Base-by-base conservation (phyloP, 2,329 filamentous ascomycete species). In the Neonectria neomacrospora region DNA sequence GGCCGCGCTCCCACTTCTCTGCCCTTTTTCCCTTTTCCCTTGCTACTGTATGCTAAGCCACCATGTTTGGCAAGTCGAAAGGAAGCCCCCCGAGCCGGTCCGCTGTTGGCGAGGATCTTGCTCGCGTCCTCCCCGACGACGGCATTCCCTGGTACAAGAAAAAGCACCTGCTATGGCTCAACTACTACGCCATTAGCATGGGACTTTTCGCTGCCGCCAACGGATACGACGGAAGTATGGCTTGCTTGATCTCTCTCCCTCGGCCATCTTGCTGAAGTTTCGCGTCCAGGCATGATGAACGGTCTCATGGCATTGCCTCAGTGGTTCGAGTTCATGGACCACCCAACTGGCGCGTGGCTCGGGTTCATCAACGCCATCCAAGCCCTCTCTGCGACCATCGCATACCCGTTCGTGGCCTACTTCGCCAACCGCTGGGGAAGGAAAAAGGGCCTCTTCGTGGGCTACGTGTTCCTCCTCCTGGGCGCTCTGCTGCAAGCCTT, bases 331-430 rank as follows among this genome's bases (percentile, higher is more conserved):
- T 67, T 66, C 20, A 67, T 67, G 65, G 54, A 58, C 16, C 37
- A 64, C 18, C 67, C 67, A 1, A 54, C 39, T 0, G 67, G 67
- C 18, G 63, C 65, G 5, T 66, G 65, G 59, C 54, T 69, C 1
- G 67, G 65, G 4, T 67, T 65, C 44, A 67, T 68, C 58, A 65
- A 65, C 26, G 65, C 66, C 2, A 57, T 68, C 18, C 55, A 68
- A 5, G 50, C 61, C 2, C 57, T 69, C 10, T 60, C 56, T 8
- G 51, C 44, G 2, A 56, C 54, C 8, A 3, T 67, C 8, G 64
- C 47, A 3, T 67, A 64, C 9, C 67, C 67, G 0, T 12, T 63
- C 8, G 63, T 58, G 5, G 62, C 67, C 18, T 69, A 55, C 32
- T 51, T 67, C n/a, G 54, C 65, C 39, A 66, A 69, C 28, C 54